phyloP scores from a whole-genome alignment of 2,329 filamentous ascomycete species.

The Calonectria leucothoes region DNA sequence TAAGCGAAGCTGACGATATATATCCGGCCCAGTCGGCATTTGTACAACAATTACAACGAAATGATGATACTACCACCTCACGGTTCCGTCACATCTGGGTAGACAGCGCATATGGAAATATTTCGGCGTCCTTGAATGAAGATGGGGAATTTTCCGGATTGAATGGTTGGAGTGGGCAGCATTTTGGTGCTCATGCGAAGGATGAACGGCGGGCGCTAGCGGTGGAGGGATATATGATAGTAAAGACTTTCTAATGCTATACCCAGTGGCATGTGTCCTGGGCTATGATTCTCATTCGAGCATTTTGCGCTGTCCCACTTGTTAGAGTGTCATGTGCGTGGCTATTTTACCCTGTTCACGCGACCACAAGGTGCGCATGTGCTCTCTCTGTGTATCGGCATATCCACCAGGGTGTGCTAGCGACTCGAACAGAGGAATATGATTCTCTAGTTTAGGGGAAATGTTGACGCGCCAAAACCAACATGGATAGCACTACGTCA shows the following conservation, averaged over 20 bases:
- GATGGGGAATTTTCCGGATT: constrained; percentile 24
- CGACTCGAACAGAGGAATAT: not conserved
- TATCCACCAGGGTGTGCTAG: not conserved
- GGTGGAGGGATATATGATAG: constrained; percentile 34
- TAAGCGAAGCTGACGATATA: constrained; percentile 35
- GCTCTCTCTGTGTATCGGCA: not conserved
- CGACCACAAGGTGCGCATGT: not conserved
- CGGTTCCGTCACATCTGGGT: constrained; percentile 43
- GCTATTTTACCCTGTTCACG: not conserved
- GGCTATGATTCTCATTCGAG: constrained; percentile 38
- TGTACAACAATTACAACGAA: constrained; percentile 47
- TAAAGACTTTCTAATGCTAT: constrained; percentile 42
- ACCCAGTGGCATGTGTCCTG: constrained; percentile 35
- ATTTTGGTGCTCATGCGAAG: constrained; percentile 23
- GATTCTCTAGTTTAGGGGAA: not conserved
- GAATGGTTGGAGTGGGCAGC: constrained; percentile 6
- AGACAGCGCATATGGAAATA: constrained; percentile 39
- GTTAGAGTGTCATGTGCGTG: not conserved
- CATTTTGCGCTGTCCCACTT: not conserved
- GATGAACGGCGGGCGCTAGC: constrained; percentile 15
- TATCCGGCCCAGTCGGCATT: constrained; percentile 33
- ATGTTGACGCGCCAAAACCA: not conserved
- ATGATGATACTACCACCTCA: constrained; percentile 44
- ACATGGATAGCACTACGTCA: not conserved
- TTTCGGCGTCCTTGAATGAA: constrained; percentile 33